A percentile compares a stretch with the other conserved stretches of the same genome.
phyloP scores from a whole-genome alignment of 2,329 filamentous ascomycete genomes.

The Aplosporella prunicola region DNA sequence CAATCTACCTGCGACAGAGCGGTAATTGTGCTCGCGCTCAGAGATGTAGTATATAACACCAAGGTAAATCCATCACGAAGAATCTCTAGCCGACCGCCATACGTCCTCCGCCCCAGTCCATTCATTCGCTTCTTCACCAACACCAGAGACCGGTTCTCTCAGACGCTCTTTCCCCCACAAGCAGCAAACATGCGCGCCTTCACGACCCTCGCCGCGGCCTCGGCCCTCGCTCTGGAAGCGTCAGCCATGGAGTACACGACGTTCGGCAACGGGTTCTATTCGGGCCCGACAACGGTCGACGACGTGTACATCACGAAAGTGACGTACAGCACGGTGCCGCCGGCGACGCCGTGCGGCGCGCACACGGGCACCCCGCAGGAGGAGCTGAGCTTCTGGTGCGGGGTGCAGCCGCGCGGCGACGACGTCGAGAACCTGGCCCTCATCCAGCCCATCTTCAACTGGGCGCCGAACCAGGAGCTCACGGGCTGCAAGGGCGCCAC shows the following conservation, averaged over 20 bases:
- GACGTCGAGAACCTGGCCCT: conserved; percentile 6
- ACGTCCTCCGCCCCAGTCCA: no score
- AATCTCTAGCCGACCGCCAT: no score
- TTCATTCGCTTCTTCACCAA: no score
- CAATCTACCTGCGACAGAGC: no score
- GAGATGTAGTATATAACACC: no score
- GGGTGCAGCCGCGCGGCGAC: conserved; percentile 6
- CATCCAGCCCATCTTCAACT: neutral
- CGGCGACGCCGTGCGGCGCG: conserved; percentile 3
- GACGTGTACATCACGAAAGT: conserved; percentile 4
- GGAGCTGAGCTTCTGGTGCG: conserved; percentile 9
- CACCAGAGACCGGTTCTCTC: no score
- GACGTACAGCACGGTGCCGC: conserved; percentile 3
- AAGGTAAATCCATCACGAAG: no score
- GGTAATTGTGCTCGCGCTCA: no score
- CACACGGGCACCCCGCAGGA: neutral
- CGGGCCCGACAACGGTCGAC: conserved; percentile 6
- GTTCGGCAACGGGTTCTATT: conserved; percentile 7
- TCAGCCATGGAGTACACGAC: neutral
- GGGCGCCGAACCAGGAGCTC: neutral
- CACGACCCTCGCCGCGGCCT: no score
- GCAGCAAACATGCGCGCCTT: no score
- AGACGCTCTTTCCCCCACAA: no score
- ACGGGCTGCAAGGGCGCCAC: neutral
- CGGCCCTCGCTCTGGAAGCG: neutral